Percentiles rank a stretch among this genome's conserved stretches.
Conservation (phyloP, 352 stramenopile species). For the Globisporangium takayamanum region DNA sequence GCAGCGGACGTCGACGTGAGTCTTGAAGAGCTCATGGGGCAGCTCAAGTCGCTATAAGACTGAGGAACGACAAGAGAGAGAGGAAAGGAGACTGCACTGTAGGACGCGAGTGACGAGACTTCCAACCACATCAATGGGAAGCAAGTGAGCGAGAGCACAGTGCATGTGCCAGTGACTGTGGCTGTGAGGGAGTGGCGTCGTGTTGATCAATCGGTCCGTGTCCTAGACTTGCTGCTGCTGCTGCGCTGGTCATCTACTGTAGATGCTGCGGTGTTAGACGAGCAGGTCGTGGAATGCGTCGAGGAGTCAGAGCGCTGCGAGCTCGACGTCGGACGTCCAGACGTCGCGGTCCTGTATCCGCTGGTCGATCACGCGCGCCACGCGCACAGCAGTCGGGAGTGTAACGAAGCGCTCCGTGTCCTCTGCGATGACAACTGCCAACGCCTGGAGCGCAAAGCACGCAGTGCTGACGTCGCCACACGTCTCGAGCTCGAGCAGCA, state of each 20-base stretch:
- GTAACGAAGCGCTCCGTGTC: slow-evolving; percentile 21
- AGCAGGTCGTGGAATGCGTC: slow-evolving; percentile 30
- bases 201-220: neutral
- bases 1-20: slow-evolving; percentile 34
- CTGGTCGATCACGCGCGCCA: slow-evolving; percentile 28
- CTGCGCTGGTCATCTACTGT: too few species aligned
- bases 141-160: neutral
- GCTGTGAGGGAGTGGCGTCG: neutral
- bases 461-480: slow-evolving; percentile 22
- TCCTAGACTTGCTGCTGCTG: neutral
- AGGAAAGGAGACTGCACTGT: neutral
- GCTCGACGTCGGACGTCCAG: slow-evolving; percentile 29
- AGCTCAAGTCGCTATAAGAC: slow-evolving; percentile 62
- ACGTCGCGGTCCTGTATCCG: slow-evolving; percentile 32
- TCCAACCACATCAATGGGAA: too few species aligned
- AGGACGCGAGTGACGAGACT: neutral
- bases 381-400: slow-evolving; percentile 28
- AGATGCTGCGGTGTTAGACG: slow-evolving; percentile 5
- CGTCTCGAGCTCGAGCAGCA: slow-evolving; percentile 38
- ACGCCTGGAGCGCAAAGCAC: slow-evolving; percentile 31
- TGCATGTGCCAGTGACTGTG: neutral
- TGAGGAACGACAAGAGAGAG: neutral
- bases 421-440: slow-evolving; percentile 23
- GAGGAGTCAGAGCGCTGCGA: slow-evolving; percentile 31
- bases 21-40: slow-evolving; percentile 73